A percentile compares a stretch with the other conserved stretches of the same genome.
These are phyloP conservation scores for Purpureocillium lavendulum DNA, from an alignment of 2,329 filamentous ascomycete genomes.

Conservation along the genomic window DNA sequence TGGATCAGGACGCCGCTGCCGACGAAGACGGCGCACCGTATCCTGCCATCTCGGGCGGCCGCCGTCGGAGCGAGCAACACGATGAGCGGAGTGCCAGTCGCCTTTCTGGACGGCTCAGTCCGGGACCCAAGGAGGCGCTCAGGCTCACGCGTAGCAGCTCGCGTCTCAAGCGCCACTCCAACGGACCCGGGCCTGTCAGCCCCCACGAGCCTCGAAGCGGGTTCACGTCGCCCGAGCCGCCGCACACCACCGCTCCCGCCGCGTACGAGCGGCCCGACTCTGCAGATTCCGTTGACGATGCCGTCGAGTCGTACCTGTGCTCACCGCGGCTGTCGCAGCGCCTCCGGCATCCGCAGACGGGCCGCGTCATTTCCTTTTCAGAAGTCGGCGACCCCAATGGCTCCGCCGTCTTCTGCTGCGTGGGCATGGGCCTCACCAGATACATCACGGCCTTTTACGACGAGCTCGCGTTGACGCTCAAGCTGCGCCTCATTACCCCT, in stretches of 20 bases:
- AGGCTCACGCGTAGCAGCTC: constrained; percentile 48
- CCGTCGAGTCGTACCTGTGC: constrained; percentile 76
- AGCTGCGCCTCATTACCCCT: constrained; percentile 82
- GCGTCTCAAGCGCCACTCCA: constrained; percentile 49
- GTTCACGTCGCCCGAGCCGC: constrained; percentile 17
- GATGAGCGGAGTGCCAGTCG: constrained; percentile 35
- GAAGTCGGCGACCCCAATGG: constrained; percentile 92
- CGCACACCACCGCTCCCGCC: constrained; percentile 24
- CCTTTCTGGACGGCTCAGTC: constrained; percentile 38
- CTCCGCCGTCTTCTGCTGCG: constrained; percentile 89
- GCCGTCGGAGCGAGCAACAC: constrained; percentile 41
- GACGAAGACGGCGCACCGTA: constrained; percentile 61
- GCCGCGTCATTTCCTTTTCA: constrained; percentile 86
- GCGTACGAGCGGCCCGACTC: constrained; percentile 68
- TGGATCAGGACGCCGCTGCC: constrained; percentile 16
- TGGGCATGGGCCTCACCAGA: constrained; percentile 93
- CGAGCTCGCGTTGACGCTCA: constrained; percentile 81
- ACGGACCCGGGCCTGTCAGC: constrained; percentile 33
- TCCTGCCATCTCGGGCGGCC: constrained; percentile 57
- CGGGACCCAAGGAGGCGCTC: constrained; percentile 35
- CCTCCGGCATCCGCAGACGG: constrained; percentile 77
- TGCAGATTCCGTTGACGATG: constrained; percentile 79
- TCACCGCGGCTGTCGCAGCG: constrained; percentile 82
- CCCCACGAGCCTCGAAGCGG: constrained; percentile 29
- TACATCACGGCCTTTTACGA: constrained; percentile 98